phyloP scores from a whole-genome alignment of 2,329 filamentous ascomycete species.

The Chrysoporthe deuterocubensis region DNA sequence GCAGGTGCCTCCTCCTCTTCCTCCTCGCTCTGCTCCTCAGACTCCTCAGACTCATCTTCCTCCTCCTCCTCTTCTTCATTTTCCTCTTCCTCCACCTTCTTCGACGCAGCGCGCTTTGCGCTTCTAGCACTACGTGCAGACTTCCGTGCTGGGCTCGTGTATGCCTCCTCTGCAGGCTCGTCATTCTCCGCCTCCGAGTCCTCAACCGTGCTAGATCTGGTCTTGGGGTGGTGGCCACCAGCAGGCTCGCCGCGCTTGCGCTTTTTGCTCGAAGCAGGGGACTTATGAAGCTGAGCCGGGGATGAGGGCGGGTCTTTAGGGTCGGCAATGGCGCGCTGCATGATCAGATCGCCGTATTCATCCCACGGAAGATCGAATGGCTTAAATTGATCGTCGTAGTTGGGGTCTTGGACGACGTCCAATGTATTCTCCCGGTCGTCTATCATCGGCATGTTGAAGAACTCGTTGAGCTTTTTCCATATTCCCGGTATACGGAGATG shows the following conservation, averaged over 20 bases:
- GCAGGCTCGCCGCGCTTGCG: constrained; percentile 49
- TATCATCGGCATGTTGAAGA: constrained; percentile 85
- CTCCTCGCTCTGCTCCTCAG: constrained; percentile 39
- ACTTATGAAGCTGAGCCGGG: constrained; percentile 49
- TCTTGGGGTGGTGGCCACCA: constrained; percentile 36
- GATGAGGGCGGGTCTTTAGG: constrained; percentile 53
- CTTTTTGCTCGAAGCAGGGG: constrained; percentile 44
- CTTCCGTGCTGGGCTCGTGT: constrained; percentile 44
- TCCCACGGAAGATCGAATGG: constrained; percentile 65
- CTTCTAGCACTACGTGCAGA: constrained; percentile 49
- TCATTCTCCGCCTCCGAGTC: constrained; percentile 51
- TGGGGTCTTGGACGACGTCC: constrained; percentile 59
- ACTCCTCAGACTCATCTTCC: constrained; percentile 40
- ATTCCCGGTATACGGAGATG: constrained; percentile 92
- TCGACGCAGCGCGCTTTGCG: constrained; percentile 48
- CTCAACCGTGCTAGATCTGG: constrained; percentile 54
- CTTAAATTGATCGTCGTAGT: constrained; percentile 63
- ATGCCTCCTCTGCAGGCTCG: constrained; percentile 38
- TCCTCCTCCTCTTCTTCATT: constrained; percentile 39
- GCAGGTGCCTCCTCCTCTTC: constrained; percentile 42
- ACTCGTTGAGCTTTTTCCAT: constrained; percentile 81
- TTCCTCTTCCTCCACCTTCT: constrained; percentile 39
- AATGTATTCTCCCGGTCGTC: constrained; percentile 78
- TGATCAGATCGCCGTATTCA: constrained; percentile 52
- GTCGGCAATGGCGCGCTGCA: constrained; percentile 49